Percentiles rank a stretch among this genome's conserved stretches.
Evolutionary conservation across 345 rosid species (phyloP).

Genomic region (Salix arbutifolia): DNA sequence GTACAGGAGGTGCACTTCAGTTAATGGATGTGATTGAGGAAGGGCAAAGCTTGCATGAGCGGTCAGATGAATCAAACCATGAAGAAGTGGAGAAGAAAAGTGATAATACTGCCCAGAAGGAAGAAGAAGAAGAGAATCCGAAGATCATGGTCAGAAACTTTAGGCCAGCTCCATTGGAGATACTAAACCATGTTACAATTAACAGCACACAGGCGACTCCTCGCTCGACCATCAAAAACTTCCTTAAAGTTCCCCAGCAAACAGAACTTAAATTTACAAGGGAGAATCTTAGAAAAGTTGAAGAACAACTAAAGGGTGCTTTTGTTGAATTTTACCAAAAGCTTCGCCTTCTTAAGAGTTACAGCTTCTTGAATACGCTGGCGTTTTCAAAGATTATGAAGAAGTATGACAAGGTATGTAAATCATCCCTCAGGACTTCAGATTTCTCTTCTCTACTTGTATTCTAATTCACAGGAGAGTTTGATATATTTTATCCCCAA

Average conservation of each 20-base stretch:
- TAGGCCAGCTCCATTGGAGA: conserved; percentile 52
- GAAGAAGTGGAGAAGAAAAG: conserved; percentile 14
- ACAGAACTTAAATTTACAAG: conserved; percentile 48
- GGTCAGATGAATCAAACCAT: conserved; percentile 30
- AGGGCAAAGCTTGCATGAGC: conserved; percentile 40
- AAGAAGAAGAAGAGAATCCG: not conserved
- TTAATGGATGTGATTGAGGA: conserved; percentile 53
- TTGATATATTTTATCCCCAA: not conserved
- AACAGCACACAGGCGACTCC: conserved; percentile 51
- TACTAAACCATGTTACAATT: conserved; percentile 47
- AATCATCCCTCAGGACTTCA: not conserved
- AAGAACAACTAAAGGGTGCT: conserved; percentile 50
- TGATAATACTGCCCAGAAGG: not conserved
- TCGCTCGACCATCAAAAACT: conserved; percentile 51
- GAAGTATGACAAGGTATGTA: conserved; percentile 62
- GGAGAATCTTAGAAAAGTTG: conserved; percentile 51
- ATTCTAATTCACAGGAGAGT: not conserved
- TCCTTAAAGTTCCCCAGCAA: conserved; percentile 35
- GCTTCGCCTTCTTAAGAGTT: conserved; percentile 72
- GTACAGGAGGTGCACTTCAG: conserved; percentile 37
- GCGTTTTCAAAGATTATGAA: conserved; percentile 70
- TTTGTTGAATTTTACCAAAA: conserved; percentile 60
- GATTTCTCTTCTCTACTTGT: not conserved
- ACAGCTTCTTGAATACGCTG: conserved; percentile 55
- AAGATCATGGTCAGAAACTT: not conserved